phyloP scores from a whole-genome alignment of 495 filamentous ascomycete species.

The Pseudevernia furfuracea region DNA sequence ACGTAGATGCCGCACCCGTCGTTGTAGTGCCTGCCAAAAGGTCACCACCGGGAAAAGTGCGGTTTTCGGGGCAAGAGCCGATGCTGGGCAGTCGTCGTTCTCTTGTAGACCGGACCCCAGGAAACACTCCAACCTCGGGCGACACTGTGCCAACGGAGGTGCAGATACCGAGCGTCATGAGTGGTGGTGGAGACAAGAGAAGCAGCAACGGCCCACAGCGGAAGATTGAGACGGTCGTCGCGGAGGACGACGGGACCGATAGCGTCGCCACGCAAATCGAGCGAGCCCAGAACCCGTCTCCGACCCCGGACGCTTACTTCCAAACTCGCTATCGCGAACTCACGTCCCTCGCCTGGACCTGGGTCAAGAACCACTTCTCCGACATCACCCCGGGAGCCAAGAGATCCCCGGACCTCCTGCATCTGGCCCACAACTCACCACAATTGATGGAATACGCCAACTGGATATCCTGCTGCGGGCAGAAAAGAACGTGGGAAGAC shows the following conservation, averaged over 20 bases:
- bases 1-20: background rate
- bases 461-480: constrained; percentile 12
- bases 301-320: constrained; percentile 7
- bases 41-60: constrained; percentile 2
- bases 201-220: background rate
- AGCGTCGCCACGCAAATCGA: background rate
- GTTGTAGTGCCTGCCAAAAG: background rate
- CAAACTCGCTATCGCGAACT: constrained; percentile 2
- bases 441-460: constrained; percentile 19
- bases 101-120: background rate
- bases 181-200: background rate
- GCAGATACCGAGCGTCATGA: background rate
- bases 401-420: constrained; percentile 2
- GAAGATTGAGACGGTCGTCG: background rate
- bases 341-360: constrained; percentile 17
- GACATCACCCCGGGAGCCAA: background rate
- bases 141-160: background rate
- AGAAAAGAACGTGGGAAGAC: constrained; percentile 17
- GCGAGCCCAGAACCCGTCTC: no score
- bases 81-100: background rate
- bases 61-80: background rate
- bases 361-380: constrained; percentile 13
- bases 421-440: constrained; percentile 7
- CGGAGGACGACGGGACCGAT: background rate
- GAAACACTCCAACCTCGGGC: background rate